Evolutionary conservation across 768 basidiomycete genomes (phyloP), one percentile per base, ranked within the genome.

Genomic region (Tremella fuciformis): DNA sequence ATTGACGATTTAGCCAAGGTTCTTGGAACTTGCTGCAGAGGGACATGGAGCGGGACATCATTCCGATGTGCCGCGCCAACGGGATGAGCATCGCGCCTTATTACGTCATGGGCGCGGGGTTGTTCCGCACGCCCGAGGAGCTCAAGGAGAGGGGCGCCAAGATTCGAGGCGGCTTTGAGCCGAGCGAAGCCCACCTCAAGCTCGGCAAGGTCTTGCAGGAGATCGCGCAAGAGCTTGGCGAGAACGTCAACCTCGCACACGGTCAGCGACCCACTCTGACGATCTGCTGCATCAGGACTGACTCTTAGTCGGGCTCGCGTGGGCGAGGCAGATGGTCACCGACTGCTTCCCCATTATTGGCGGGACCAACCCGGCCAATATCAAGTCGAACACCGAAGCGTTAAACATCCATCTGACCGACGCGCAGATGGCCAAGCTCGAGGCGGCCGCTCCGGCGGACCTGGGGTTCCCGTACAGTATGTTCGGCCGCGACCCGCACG

Each of bases 31-130:
- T 70, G 34, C 24, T 42, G 15, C 39, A 41, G 11, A 78, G 84
- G 39, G 80, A 80, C 24, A 77, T 84, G 46, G 83, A 84, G 69
- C 78, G 83, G 8, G 83, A 84, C 1, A 81, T 84, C 54, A 80
- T 84, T 53, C 79, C 78, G 11, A 80, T 79, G 79, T 50, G 53
- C 37, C 60, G 60, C 25, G 53, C 50, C 53, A 61, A 61, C 38
- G 60, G 60, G 13, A 65, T 65, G 64, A 40, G 56, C 21, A 58
- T 65, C 22, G 60, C 62, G 53, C 34, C 57, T 40, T 56, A 21
- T 9, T 75, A 74, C 22, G 79, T 80, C 2, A 65, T 82, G 24
- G 80, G 72, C 8, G 75, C 49, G n/a, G 82, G 81, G 11, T 76
- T 76, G 62, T 74, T 73, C 62, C 66, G 69, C 54, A 53, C 64